These are phyloP conservation scores for Argentina anserina DNA, from an alignment of 306 rosid genomes.

Conservation along the genomic window DNA sequence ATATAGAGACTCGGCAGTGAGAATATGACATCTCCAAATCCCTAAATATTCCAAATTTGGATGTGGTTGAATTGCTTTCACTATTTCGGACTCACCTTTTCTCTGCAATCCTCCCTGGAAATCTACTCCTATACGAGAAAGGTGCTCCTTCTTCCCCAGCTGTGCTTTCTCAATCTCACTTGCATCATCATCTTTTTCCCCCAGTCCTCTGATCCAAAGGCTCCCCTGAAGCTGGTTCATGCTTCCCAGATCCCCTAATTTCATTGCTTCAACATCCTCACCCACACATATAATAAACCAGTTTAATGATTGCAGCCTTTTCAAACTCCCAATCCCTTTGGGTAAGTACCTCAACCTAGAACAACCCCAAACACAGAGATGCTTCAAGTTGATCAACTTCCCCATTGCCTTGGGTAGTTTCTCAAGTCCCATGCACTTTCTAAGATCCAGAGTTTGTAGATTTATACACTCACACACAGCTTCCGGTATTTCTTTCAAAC, in stretches of 20 bases:
- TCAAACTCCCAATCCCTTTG: not conserved
- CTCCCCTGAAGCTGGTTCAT: not conserved
- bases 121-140: rapidly evolving
- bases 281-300: rapidly evolving
- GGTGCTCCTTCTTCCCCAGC: not conserved
- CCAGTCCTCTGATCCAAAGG: rapidly evolving
- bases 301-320: not conserved
- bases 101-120: not conserved
- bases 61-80: slow-evolving; percentile 15
- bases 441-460: not conserved
- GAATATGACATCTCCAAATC: not conserved
- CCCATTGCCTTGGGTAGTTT: not conserved
- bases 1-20: not conserved
- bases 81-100: not conserved
- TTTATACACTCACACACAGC: not conserved
- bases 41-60: not conserved
- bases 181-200: not conserved
- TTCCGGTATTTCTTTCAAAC: not conserved
- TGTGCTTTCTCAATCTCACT: not conserved
- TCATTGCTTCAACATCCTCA: not conserved
- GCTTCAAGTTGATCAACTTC: not conserved
- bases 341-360: not conserved
- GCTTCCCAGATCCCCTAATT: not conserved
- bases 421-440: rapidly evolving
- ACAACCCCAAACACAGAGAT: not conserved